phyloP scores from a whole-genome alignment of 2,329 filamentous ascomycete genomes.

The Verticillium albo-atrum region DNA sequence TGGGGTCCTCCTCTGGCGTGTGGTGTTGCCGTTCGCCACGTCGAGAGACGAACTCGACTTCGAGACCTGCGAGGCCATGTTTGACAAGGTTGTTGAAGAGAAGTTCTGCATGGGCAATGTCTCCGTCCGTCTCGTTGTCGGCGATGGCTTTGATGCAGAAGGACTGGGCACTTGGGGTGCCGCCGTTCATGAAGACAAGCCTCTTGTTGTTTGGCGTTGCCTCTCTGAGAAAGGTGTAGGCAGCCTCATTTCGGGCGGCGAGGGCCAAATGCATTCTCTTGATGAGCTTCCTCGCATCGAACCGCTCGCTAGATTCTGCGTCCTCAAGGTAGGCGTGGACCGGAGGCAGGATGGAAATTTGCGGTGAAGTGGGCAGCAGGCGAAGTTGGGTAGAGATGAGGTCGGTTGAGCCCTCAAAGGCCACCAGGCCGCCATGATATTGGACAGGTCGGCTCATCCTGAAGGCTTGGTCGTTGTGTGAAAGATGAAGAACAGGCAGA shows the following conservation, averaged over 20 bases:
- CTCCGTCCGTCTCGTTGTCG: conserved; percentile 44
- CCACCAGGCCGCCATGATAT: conserved; percentile 48
- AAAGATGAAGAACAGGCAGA: neutral
- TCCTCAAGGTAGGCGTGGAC: conserved; percentile 41
- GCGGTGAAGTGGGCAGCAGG: conserved; percentile 53
- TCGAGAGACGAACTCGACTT: neutral
- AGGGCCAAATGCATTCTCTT: conserved; percentile 47
- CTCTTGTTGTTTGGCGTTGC: conserved; percentile 43
- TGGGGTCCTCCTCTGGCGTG: conserved; percentile 37
- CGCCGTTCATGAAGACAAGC: conserved; percentile 58
- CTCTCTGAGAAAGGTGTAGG: conserved; percentile 44
- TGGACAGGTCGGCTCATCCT: conserved; percentile 11
- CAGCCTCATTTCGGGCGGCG: conserved; percentile 39
- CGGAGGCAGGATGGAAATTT: conserved; percentile 52
- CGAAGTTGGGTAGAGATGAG: conserved; percentile 54
- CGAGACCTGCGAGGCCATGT: conserved; percentile 39
- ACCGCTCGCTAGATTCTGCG: conserved; percentile 17
- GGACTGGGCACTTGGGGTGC: conserved; percentile 48
- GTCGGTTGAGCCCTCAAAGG: conserved; percentile 54
- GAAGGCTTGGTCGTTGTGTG: neutral
- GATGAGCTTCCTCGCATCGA: conserved; percentile 33
- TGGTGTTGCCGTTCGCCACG: neutral
- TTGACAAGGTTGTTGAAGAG: conserved; percentile 48
- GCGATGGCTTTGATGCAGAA: conserved; percentile 52
- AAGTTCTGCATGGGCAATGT: conserved; percentile 42